Conservation (phyloP, 139 green algal genomes). For the Nannochloris sp. region DNA sequence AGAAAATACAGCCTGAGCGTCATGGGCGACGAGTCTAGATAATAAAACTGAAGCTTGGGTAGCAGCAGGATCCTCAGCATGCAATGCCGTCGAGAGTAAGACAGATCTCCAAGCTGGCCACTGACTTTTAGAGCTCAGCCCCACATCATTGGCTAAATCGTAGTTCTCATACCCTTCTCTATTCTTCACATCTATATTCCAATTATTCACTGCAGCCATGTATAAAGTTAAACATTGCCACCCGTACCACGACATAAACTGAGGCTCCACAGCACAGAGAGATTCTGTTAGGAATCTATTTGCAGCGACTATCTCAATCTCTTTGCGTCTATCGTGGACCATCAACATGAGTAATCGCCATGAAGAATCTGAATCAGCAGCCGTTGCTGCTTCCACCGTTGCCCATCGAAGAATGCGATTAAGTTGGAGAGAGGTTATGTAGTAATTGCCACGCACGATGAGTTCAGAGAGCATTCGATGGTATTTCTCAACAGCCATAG, state of each 20-base stretch:
- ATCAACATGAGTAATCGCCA: conserved; percentile 2
- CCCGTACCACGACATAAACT: conserved; percentile 9
- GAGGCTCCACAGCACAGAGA: conserved; percentile 10
- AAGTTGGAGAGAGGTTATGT: conserved; percentile 1
- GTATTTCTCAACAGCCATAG: too few species aligned
- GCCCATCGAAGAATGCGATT: conserved; percentile 4
- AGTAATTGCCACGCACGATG: too few species aligned
- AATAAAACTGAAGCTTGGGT: neutral
- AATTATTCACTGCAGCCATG: conserved; percentile 5
- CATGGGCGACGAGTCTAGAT: neutral
- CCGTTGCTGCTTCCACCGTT: neutral
- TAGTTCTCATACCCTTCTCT: neutral
- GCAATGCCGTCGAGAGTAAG: neutral
- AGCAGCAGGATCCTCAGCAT: neutral
- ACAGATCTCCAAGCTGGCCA: neutral
- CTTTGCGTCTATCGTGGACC: neutral
- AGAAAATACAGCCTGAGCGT: neutral
- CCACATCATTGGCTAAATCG: neutral
- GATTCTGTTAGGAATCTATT: neutral
- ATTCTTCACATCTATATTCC: neutral
- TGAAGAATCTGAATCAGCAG: conserved; percentile 3
- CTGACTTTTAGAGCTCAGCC: neutral
- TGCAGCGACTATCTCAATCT: neutral
- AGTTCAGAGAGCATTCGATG: too few species aligned
- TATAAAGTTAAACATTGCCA: conserved; percentile 32